Percentiles rank a stretch among this genome's conserved stretches.
Evolutionary conservation across 2,329 filamentous ascomycete genomes (phyloP).

Genomic region (Teratosphaeria pseudoeucalypti): DNA sequence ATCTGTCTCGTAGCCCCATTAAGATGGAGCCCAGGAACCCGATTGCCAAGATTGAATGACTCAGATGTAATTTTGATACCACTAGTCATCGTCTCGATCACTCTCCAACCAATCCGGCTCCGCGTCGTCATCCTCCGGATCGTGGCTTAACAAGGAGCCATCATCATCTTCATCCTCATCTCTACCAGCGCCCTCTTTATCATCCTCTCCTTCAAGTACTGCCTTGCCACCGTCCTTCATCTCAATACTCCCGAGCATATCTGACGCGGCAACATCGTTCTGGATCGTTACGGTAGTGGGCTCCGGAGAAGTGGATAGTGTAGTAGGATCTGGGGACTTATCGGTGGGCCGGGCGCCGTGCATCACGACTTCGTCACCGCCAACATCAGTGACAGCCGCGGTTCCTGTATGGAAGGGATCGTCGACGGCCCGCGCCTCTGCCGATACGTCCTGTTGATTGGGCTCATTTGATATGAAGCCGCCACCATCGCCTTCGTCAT

Average conservation of each 20-base stretch:
- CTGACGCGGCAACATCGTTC: background rate
- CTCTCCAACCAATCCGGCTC: constrained; percentile 52
- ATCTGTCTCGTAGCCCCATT: too few relatives aligned
- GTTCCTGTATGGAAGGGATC: too few relatives aligned
- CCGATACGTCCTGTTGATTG: background rate
- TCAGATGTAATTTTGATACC: too few relatives aligned
- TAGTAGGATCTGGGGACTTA: background rate
- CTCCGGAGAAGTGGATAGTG: background rate
- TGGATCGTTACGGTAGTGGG: background rate
- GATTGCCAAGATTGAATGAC: too few relatives aligned
- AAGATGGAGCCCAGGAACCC: too few relatives aligned
- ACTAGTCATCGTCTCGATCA: constrained; percentile 7
- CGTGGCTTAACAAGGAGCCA: constrained; percentile 47
- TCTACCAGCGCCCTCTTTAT: background rate
- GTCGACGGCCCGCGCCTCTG: constrained; percentile 2
- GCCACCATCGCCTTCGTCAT: constrained; percentile 4
- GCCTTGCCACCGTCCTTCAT: background rate
- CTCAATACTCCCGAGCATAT: background rate
- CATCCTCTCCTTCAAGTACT: background rate
- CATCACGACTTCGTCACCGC: background rate
- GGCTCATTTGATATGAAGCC: constrained; percentile 7
- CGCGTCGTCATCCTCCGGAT: constrained; percentile 55
- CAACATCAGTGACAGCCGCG: too few relatives aligned
- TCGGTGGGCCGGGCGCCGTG: background rate
- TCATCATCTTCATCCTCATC: constrained; percentile 18